These are phyloP conservation scores for Pleurozium schreberi DNA, from an alignment of 225 moss, liverwort and hornwort genomes.

Conservation along the genomic window DNA sequence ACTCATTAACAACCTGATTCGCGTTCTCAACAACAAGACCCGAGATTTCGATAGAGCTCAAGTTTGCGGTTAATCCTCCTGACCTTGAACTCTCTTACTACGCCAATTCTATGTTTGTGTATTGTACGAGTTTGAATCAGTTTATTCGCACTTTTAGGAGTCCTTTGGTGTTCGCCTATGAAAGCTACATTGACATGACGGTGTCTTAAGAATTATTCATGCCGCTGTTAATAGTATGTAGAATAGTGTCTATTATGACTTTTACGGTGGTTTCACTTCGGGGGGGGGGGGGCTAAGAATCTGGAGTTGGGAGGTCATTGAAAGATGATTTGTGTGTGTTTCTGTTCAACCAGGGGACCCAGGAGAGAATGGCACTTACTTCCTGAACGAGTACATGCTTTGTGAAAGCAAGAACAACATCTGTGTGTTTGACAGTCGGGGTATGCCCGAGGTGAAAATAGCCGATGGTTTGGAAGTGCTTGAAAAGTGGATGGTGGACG, in stretches of 20 bases:
- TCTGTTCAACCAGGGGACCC: conserved; percentile 41
- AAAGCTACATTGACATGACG: background rate
- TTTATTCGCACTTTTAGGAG: background rate
- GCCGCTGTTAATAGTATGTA: background rate
- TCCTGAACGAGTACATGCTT: conserved; percentile 55
- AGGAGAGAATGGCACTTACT: conserved; percentile 56
- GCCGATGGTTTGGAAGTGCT: conserved; percentile 29
- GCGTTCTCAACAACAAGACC: conserved; percentile 42
- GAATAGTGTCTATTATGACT: background rate
- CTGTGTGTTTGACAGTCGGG: conserved; percentile 61
- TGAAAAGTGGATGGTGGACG: conserved; percentile 54
- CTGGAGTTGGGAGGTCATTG: background rate
- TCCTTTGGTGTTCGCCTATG: background rate
- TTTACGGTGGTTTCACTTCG: background rate
- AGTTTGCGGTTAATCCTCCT: conserved; percentile 31
- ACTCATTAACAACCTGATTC: conserved; percentile 57
- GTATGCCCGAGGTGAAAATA: conserved; percentile 52
- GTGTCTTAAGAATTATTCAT: background rate
- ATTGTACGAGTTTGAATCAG: background rate
- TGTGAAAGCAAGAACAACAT: conserved; percentile 35
- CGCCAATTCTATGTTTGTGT: background rate
- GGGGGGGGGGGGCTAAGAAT: background rate
- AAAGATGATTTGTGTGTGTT: background rate
- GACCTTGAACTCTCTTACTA: background rate
- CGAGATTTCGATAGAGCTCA: conserved; percentile 52